A percentile compares a stretch with the other conserved stretches of the same genome.
Evolutionary conservation across 345 rosid species (phyloP).

Genomic region (Populus alba): DNA sequence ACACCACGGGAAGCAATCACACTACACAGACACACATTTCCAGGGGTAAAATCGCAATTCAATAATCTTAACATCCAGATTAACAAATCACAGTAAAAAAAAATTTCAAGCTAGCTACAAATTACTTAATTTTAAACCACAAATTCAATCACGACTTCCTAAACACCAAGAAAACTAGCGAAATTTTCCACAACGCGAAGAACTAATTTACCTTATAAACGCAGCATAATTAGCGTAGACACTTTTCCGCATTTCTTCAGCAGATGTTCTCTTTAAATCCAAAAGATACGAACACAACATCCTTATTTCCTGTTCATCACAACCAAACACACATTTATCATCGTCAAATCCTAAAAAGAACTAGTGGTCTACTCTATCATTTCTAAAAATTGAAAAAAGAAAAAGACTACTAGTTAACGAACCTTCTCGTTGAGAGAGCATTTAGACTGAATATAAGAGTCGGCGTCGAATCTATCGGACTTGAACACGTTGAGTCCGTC

Average conservation of each 20-base stretch:
- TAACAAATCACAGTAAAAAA: not conserved
- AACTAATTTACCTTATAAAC: conserved; percentile 67
- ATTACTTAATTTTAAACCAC: not conserved
- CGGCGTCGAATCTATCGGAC: conserved; percentile 93
- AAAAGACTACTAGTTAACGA: not conserved
- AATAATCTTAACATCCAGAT: not conserved
- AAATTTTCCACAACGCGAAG: not conserved
- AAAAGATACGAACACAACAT: conserved; percentile 73
- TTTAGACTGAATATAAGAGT: conserved; percentile 84
- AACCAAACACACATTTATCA: not conserved
- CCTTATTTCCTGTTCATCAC: conserved; percentile 67
- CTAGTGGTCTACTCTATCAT: not conserved
- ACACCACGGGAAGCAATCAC: not conserved
- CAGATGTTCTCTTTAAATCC: conserved; percentile 96
- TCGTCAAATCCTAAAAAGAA: not conserved
- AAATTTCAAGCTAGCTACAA: not conserved
- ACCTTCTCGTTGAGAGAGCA: conserved; percentile 98
- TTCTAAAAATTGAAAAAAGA: not conserved
- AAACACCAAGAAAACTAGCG: not conserved
- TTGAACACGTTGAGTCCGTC: conserved; percentile 83
- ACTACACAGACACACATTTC: not conserved
- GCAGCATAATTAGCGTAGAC: conserved; percentile 97
- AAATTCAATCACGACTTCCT: not conserved
- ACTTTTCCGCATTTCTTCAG: conserved; percentile 97
- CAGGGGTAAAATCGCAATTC: not conserved